phyloP scores from a whole-genome alignment of 345 rosid genomes.

The Excoecaria agallocha region DNA sequence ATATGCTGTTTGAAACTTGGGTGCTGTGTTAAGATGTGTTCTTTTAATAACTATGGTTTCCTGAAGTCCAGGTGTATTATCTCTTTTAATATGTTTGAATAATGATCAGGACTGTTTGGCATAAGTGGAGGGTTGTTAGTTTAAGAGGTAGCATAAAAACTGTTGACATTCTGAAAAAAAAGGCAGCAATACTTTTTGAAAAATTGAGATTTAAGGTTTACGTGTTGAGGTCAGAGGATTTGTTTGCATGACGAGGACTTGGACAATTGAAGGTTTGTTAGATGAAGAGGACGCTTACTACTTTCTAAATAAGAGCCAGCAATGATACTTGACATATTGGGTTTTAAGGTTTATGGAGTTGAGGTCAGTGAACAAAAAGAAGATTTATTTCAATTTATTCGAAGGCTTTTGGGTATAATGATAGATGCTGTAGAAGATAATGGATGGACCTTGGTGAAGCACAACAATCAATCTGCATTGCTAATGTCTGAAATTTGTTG shows the following conservation, averaged over 20 bases:
- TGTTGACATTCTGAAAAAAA: background rate
- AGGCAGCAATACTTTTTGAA: background rate
- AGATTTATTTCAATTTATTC: background rate
- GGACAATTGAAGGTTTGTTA: too few species aligned
- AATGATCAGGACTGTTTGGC: background rate
- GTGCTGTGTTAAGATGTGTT: background rate
- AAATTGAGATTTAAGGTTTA: background rate
- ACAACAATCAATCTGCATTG: too few species aligned
- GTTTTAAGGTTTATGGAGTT: background rate
- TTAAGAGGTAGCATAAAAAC: background rate
- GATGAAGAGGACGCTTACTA: too few species aligned
- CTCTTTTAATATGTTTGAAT: background rate
- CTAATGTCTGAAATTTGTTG: background rate
- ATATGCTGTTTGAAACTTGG: background rate
- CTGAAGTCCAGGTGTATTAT: background rate
- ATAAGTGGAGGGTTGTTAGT: background rate
- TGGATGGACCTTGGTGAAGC: background rate
- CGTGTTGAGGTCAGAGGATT: too few species aligned
- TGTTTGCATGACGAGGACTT: too few species aligned
- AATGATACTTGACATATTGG: too few species aligned
- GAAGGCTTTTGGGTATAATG: background rate
- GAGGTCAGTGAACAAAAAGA: background rate
- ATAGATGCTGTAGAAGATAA: background rate
- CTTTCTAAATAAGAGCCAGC: too few species aligned
- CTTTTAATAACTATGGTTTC: background rate